A percentile compares a stretch with the other conserved stretches of the same genome.
phyloP scores from a whole-genome alignment of 2,329 filamentous ascomycete species.

The Aspergillus oerlinghausenensis region DNA sequence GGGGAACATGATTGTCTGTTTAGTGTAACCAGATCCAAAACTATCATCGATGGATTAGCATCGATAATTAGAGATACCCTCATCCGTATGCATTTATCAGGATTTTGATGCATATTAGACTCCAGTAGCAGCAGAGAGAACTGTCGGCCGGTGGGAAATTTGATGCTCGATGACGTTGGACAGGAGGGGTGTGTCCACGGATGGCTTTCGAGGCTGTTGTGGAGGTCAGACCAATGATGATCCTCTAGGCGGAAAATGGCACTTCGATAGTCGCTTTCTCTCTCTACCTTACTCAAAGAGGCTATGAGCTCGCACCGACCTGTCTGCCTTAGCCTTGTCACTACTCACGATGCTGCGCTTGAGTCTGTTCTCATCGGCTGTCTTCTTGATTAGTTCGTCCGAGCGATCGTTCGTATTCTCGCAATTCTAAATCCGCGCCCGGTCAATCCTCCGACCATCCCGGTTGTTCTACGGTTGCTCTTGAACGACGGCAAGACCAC shows the following conservation, averaged over 20 bases:
- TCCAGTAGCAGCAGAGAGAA: neutral
- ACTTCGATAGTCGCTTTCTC: conserved; percentile 1
- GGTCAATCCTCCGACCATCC: neutral
- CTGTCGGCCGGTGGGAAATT: neutral
- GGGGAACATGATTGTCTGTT: neutral
- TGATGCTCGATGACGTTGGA: conserved; percentile 15
- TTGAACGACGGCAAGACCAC: neutral
- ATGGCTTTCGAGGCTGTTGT: neutral
- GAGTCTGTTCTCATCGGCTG: neutral
- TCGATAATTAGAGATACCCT: neutral
- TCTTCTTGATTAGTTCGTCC: conserved; percentile 5
- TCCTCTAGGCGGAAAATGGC: neutral
- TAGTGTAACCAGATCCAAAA: neutral
- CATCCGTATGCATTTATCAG: neutral
- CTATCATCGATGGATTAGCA: neutral
- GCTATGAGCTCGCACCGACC: neutral
- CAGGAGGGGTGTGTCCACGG: conserved; percentile 1
- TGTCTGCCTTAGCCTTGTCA: neutral
- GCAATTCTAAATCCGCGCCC: neutral
- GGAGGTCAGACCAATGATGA: conserved; percentile 5
- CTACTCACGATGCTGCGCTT: conserved; percentile 10
- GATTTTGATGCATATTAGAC: neutral
- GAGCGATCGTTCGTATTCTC: conserved; percentile 8
- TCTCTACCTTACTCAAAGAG: neutral
- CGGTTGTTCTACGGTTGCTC: neutral